Base-by-base conservation (phyloP, 345 rosid genomes). In the Pistacia integerrima region DNA sequence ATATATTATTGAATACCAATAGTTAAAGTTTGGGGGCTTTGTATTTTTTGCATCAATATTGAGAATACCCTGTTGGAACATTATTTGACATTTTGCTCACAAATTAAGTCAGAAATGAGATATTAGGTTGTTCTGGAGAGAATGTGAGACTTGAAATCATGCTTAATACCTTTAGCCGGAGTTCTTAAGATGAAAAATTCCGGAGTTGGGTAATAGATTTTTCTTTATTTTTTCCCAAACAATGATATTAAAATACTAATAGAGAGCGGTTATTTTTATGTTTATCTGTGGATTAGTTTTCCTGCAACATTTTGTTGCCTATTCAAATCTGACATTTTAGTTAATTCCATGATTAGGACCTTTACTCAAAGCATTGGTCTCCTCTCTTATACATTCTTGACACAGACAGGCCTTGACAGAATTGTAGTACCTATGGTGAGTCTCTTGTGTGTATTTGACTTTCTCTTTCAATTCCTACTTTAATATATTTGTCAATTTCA, bases 391-490 rank as follows among this genome's bases (percentile, higher is more conserved):
- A 89, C 99, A 65, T 95, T 89, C 86, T 84, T 95, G 85, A 82
- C 87, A 35, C 87, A 44, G 66, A 87, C 91, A 18, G 94, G 97
- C 67, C 85, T 88, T 77, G 91, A 95, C 82, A 89, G 97, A 84
- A 93, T 95, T 70, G 90, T 95, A 49, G 99, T 95, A 69, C 99
- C 99, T 67, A 92, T 95, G 95, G 98, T 95, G 77, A 87, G 91
- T 85, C 77, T 76, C 64, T 28, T 69, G 72, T n/a, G 58, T 60
- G 51, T 64, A 14, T 16, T 66, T 57, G 30, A 77, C 49, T 25
- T 70, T 41, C 20, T 46, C 33, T 56, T 61, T 51, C 56, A 33
- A 55, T 54, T 30, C 71, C 58, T 73, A 20, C 38, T 58, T 65
- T 63, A 64, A 67, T 58, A 30, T 67, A 52, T 54, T 12, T 80